Base-by-base conservation (phyloP, 2,329 filamentous ascomycete species). In the Trichoderma koningiopsis region DNA sequence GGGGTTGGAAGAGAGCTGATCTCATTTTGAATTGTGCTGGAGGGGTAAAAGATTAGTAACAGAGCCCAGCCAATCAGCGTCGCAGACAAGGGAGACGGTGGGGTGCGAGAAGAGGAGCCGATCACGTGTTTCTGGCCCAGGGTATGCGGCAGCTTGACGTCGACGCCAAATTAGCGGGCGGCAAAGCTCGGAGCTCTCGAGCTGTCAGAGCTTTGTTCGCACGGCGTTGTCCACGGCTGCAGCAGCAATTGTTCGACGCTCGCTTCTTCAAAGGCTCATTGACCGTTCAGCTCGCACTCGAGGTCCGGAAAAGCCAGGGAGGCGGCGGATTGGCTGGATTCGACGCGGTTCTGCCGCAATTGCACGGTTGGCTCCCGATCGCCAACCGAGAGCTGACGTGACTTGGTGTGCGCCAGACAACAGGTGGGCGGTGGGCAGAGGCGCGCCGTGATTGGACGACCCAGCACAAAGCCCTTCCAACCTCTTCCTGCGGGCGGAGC, bases 1-100 rank as follows among this genome's bases (percentile, higher is more conserved):
- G 81, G 80, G 81, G 81, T 81, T 78, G 79, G 74, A 82, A 75
- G 76, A 82, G 77, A 72, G 80, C 79, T 77, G 81, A 80, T 79
- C 80, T 81, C 81, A 82, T 82, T 79, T 80, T 82, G 78, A 77
- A 75, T 43, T 70, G 75, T 76, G 77, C 80, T 82, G 75, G 80
- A 81, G 79, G 79, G 80, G 78, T 75, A 76, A 77, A 76, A 72
- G 71, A 78, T 82, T 81, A 82, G 81, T 76, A 75, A 76, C 69
- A 72, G 70, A 69, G 56, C 1, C 40, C 33, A 68, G 65, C 79
- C 77, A 79, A 78, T 76, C 37, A 75, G 66, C 67, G 24, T 6
- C 3, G 27, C 53, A 24, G 14, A 62, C 61, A 70, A 73, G 69
- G 47, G 31, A 24, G 72, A 68, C 71, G 71, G 70, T 74, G 73